Conservation (phyloP, 495 filamentous ascomycete genomes). For the Hypoxylon subgilvum region DNA sequence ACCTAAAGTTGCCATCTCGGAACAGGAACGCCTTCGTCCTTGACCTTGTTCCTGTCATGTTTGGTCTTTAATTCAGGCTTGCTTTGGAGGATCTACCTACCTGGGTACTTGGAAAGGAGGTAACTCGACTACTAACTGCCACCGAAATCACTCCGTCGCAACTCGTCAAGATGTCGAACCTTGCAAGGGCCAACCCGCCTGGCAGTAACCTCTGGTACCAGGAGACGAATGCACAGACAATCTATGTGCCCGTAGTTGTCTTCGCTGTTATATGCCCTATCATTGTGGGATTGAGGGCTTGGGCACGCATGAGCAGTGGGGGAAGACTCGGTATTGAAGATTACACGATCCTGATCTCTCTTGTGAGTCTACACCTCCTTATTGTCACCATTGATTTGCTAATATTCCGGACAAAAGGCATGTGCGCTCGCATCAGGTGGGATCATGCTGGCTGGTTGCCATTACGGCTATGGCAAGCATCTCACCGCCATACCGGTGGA, state of each 20-base stretch:
- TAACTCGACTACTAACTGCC: no score
- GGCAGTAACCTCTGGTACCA: not conserved
- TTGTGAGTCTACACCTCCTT: constrained; percentile 26
- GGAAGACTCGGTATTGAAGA: constrained; percentile 40
- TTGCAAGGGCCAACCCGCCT: not conserved
- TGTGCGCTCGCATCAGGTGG: constrained; percentile 35
- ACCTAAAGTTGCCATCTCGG: no score
- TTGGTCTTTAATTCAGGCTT: not conserved
- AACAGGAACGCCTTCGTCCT: no score
- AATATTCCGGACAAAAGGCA: constrained; percentile 3
- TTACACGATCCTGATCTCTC: constrained; percentile 37
- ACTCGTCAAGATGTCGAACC: constrained; percentile 7
- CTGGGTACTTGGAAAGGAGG: no score
- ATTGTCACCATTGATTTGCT: not conserved
- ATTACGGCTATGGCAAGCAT: constrained; percentile 42
- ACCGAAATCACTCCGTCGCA: not conserved
- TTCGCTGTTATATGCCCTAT: constrained; percentile 39
- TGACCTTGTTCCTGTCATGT: no score
- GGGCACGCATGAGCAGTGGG: constrained; percentile 34
- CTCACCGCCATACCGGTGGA: constrained; percentile 9
- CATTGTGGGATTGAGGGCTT: constrained; percentile 32
- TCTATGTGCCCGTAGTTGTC: constrained; percentile 34
- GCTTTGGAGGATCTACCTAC: not conserved
- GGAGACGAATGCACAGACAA: constrained; percentile 26
- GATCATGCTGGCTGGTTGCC: constrained; percentile 40